These are phyloP conservation scores for Stipa capillata DNA, from an alignment of 176 grass and related monocot genomes.

Conservation along the genomic window DNA sequence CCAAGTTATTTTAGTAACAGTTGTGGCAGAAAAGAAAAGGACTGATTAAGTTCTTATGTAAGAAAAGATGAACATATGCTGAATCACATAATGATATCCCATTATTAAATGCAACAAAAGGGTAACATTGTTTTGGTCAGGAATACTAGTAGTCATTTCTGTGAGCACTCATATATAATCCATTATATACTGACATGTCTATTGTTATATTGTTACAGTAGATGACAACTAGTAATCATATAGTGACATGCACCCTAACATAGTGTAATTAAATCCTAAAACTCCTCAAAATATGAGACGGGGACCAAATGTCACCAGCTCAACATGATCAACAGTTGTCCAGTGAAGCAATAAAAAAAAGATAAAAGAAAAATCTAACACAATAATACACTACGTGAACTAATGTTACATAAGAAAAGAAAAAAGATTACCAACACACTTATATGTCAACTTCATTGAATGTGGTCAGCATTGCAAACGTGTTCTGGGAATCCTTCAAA, in stretches of 20 bases:
- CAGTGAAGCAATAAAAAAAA: neutral
- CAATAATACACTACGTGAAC: neutral
- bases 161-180: neutral
- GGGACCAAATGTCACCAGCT: neutral
- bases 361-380: neutral
- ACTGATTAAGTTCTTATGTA: neutral
- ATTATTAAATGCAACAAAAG: neutral
- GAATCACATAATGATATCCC: neutral
- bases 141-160: neutral
- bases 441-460: conserved; percentile 99
- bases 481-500: conserved; percentile 99
- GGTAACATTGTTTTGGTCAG: neutral
- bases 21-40: neutral
- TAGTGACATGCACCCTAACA: neutral
- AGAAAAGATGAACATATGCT: neutral
- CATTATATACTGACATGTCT: neutral
- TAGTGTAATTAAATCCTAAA: neutral
- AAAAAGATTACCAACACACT: conserved; percentile 3
- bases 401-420: neutral
- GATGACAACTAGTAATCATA: neutral
- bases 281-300: neutral
- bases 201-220: neutral
- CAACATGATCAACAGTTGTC: neutral
- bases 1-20: neutral
- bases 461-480: conserved; percentile 93